Percentiles rank a stretch among this genome's conserved stretches.
These are phyloP conservation scores for Micractinium sp. DNA, from an alignment of 139 green algal genomes.

Conservation along the genomic window DNA sequence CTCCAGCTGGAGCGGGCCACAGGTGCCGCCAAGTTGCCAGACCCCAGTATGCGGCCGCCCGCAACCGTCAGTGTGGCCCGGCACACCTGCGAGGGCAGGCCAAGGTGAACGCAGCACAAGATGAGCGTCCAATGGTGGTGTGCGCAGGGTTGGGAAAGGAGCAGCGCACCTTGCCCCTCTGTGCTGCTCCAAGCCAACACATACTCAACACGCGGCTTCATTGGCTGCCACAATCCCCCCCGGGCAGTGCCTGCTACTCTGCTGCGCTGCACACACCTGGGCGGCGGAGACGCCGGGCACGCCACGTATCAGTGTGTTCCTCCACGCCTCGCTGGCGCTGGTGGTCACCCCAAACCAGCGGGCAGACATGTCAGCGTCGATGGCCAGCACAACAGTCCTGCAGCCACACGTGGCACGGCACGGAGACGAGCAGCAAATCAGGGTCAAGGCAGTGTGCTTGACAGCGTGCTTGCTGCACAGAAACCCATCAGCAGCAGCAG, in stretches of 20 bases:
- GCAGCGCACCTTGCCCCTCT: not conserved
- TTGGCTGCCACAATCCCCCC: no score
- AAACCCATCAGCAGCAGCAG: no score
- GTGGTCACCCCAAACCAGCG: not conserved
- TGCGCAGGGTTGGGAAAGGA: not conserved
- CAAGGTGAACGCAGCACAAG: no score
- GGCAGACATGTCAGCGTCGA: not conserved
- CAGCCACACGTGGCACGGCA: no score
- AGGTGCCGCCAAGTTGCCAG: no score
- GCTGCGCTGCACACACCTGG: not conserved
- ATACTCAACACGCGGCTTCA: no score
- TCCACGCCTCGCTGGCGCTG: not conserved
- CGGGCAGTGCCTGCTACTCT: no score
- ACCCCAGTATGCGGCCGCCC: not conserved
- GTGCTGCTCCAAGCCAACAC: no score
- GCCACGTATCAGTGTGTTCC: not conserved
- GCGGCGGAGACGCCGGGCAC: not conserved
- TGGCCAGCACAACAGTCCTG: not conserved
- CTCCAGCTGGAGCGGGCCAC: not conserved
- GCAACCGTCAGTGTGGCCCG: not conserved
- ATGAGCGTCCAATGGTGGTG: no score
- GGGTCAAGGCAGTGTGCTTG: no score
- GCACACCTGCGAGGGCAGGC: not conserved
- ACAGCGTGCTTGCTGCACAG: no score
- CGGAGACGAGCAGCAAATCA: no score